phyloP scores from a whole-genome alignment of 2,329 filamentous ascomycete species.

The Aspergillus bombycis region DNA sequence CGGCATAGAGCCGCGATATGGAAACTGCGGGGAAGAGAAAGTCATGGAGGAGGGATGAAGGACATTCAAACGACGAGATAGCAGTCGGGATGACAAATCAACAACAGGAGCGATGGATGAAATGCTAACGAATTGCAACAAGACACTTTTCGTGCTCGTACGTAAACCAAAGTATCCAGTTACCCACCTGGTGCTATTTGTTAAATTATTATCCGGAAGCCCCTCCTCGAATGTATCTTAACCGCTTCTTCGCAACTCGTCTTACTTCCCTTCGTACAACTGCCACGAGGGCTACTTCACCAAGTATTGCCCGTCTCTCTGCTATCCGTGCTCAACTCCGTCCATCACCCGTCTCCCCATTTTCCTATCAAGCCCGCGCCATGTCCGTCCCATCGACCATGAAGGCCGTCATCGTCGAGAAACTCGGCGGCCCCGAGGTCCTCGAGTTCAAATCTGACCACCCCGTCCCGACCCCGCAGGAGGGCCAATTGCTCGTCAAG shows the following conservation, averaged over 20 bases:
- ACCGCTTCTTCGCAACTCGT: constrained; percentile 6
- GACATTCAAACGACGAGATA: constrained; percentile 3
- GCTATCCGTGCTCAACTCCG: constrained; percentile 13
- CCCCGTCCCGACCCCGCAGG: constrained; percentile 68
- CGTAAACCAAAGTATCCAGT: background rate
- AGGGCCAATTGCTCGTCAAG: constrained; percentile 77
- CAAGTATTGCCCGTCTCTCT: constrained; percentile 12
- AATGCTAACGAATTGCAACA: background rate
- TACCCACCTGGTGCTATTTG: background rate
- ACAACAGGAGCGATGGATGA: background rate
- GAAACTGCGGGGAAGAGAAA: constrained; percentile 6
- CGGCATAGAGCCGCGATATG: background rate
- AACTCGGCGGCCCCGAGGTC: constrained; percentile 72
- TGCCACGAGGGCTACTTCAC: constrained; percentile 3
- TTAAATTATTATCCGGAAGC: constrained; percentile 7
- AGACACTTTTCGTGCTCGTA: background rate
- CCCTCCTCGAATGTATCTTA: constrained; percentile 10
- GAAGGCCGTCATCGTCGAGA: constrained; percentile 73
- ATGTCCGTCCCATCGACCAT: constrained; percentile 65
- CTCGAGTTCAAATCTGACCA: constrained; percentile 71
- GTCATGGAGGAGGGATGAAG: background rate
- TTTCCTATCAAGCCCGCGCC: constrained; percentile 37
- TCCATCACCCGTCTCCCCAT: constrained; percentile 3
- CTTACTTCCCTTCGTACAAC: constrained; percentile 6
- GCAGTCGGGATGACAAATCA: constrained; percentile 14